Evolutionary conservation across 805 yeast species (phyloP), one percentile per base, ranked within the genome.

Genomic region (Candida rishiriensis): DNA sequence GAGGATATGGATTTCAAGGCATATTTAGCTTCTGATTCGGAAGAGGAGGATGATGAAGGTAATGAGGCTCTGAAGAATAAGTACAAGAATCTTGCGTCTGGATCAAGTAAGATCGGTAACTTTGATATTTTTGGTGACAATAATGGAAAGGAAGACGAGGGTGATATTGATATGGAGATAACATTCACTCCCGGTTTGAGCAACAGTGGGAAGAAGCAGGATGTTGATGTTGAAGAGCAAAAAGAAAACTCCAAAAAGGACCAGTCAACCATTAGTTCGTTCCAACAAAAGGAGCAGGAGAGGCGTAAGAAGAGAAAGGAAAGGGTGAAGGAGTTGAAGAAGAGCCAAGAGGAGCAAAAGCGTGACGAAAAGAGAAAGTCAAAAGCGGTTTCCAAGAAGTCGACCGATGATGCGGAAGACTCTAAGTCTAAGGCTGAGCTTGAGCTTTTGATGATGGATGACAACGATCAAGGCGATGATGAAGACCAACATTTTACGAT

Each of bases 1-100:
- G 93, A 85, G 55, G 91, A 85, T 41, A 84, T 83, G 89, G 97
- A 90, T 63, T 84, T 90, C 68, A 79, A 86, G 56, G 96, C 98
- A 1, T 93, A 90, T 58, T 69, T 90, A 47, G 98, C 97, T 0
- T 83, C 85, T 41, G 91, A 81, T 55, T 74, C 78, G 44, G 26
- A 21, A 21, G 86, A 84, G 40, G 79, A 70, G 32, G 78, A 71
- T 28, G 72, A 69, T 3, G 79, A 71, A 15, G 81, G 70, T 17
- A 46, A 44, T 12, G 66, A 57, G 14, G 60, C 53, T 10, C 41
- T 71, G 50, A 79, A 75, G 52, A 76, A 72, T 47, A 86, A 83
- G 57, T 83, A 87, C 60, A 78, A 78, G 58, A 71, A 73, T 35
- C 66, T 88, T 40, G 76, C 75, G 15, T 79, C 78, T 6, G 57